These are phyloP conservation scores for Fusarium buxicola DNA, from an alignment of 2,329 filamentous ascomycete species.

Conservation along the genomic window DNA sequence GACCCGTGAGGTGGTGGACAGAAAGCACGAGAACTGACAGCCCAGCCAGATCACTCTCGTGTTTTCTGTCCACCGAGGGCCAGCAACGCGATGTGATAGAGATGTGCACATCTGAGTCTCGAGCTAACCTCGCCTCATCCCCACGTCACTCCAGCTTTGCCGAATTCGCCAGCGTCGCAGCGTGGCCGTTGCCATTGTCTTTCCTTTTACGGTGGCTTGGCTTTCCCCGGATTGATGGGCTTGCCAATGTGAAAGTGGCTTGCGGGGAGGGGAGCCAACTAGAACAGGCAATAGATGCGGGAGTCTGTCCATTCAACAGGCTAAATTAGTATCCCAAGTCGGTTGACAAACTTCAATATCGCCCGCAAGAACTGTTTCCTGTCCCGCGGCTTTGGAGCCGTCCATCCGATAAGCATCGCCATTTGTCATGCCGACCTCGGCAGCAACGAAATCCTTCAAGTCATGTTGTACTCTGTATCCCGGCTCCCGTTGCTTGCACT, in stretches of 20 bases:
- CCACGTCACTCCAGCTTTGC: conserved; percentile 20
- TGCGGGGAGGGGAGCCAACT: not conserved
- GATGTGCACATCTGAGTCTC: too few relatives aligned
- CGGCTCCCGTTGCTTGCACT: conserved; percentile 17
- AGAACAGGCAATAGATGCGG: conserved; percentile 1
- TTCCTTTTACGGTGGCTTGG: conserved; percentile 10
- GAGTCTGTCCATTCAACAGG: not conserved
- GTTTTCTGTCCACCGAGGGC: too few relatives aligned
- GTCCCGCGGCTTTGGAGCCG: conserved; percentile 1
- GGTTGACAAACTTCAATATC: conserved; percentile 2
- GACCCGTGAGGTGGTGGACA: too few relatives aligned
- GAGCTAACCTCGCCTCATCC: conserved; percentile 2
- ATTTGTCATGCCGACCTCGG: not conserved
- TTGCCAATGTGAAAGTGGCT: not conserved
- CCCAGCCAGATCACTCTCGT: too few relatives aligned
- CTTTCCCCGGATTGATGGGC: conserved; percentile 10
- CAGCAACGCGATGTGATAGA: too few relatives aligned
- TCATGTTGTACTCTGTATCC: conserved; percentile 23
- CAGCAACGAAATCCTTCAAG: not conserved
- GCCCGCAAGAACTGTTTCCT: not conserved
- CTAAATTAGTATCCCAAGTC: not conserved
- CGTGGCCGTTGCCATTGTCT: conserved; percentile 1
- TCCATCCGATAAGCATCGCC: not conserved
- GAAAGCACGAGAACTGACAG: too few relatives aligned
- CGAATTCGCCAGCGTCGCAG: conserved; percentile 5